Conservation (phyloP, 495 filamentous ascomycete species). For the Podospora anserina region DNA sequence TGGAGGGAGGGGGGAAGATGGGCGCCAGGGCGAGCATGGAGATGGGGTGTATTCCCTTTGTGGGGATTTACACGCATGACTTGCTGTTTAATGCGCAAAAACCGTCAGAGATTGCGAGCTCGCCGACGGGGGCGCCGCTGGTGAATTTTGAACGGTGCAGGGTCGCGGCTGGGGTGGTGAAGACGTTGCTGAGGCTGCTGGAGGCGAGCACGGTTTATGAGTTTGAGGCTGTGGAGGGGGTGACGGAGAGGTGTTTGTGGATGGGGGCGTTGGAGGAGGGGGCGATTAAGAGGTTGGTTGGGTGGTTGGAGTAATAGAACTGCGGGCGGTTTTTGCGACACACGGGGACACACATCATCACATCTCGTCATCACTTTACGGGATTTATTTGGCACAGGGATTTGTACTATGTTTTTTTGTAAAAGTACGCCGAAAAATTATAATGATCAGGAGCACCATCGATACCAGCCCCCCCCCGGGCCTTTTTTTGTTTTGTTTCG, state of each 20-base stretch:
- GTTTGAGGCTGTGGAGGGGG: conserved; percentile 79
- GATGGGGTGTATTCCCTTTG: conserved; percentile 92
- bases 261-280: conserved; percentile 85
- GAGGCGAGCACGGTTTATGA: conserved; percentile 89
- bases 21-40: conserved; percentile 45
- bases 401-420: neutral
- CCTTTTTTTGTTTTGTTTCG: neutral
- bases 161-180: conserved; percentile 85
- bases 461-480: neutral
- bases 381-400: neutral
- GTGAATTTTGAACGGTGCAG: conserved; percentile 96
- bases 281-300: conserved; percentile 59
- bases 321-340: neutral
- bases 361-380: neutral
- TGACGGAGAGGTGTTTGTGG: conserved; percentile 92
- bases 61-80: conserved; percentile 92
- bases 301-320: conserved; percentile 36
- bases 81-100: conserved; percentile 95
- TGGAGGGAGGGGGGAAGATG: conserved; percentile 61
- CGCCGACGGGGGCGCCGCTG: conserved; percentile 65
- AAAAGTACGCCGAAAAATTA: neutral
- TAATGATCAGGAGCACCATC: neutral
- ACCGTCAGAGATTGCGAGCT: conserved; percentile 64
- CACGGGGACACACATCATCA: too few species aligned
- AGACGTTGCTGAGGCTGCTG: conserved; percentile 82